Evolutionary conservation across 225 moss, liverwort and hornwort genomes (phyloP).

Genomic region (Climacium dendroides): DNA sequence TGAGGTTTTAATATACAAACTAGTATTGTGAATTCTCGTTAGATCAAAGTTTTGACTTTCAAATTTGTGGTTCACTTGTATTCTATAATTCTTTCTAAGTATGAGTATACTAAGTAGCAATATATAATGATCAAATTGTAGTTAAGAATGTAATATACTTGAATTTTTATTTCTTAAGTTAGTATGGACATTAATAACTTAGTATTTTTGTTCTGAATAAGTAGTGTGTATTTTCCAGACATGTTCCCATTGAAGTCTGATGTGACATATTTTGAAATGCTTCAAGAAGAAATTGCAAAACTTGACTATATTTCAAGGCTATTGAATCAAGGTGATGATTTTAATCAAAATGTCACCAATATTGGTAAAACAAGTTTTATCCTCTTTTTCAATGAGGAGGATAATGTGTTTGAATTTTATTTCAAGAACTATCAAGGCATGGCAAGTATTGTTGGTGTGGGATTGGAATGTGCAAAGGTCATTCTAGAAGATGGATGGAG

Average conservation of each 20-base stretch:
- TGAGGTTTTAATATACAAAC: too few relatives aligned
- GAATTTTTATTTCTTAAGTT: background rate
- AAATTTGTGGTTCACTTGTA: rapidly evolving
- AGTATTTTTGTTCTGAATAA: background rate
- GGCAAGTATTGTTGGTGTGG: background rate
- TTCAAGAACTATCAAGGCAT: background rate
- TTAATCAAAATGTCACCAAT: rapidly evolving
- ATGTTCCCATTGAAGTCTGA: background rate
- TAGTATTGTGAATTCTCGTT: background rate
- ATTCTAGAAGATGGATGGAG: background rate
- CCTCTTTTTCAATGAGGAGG: background rate
- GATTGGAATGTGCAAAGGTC: background rate
- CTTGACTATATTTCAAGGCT: background rate
- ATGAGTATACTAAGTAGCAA: background rate
- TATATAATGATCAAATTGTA: background rate
- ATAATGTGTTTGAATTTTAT: background rate
- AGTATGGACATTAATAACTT: background rate
- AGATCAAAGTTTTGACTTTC: background rate
- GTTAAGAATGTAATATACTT: background rate
- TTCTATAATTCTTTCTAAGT: background rate
- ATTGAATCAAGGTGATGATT: background rate
- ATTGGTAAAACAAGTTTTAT: background rate
- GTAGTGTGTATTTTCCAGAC: background rate
- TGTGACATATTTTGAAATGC: background rate
- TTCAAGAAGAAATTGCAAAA: background rate